Evolutionary conservation across 495 filamentous ascomycete genomes (phyloP).

Genomic region (Tetracladium setigerum): DNA sequence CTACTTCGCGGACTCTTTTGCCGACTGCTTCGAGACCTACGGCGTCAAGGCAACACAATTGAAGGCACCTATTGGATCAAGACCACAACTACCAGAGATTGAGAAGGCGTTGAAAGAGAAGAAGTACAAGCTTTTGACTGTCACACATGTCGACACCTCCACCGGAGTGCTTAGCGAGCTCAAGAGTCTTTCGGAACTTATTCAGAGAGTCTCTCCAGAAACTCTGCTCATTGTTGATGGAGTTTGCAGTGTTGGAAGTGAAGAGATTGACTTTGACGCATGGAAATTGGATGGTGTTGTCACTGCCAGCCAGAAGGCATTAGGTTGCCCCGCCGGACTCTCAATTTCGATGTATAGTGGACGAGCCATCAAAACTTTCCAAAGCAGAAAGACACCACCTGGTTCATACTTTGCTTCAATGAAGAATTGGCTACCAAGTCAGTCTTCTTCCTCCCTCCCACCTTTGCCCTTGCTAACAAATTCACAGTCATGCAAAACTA

Average conservation of each 20-base stretch:
- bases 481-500: slow-evolving; percentile 86
- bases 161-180: slow-evolving; percentile 92
- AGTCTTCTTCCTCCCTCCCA: slow-evolving; percentile 31
- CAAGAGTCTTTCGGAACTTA: slow-evolving; percentile 70
- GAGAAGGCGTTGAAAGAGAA: slow-evolving; percentile 82
- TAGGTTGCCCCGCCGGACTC: slow-evolving; percentile 88
- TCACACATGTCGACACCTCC: slow-evolving; percentile 96
- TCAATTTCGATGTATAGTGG: slow-evolving; percentile 89
- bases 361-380: slow-evolving; percentile 75
- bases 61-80: slow-evolving; percentile 79
- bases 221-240: slow-evolving; percentile 91
- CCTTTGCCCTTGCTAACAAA: slow-evolving; percentile 21
- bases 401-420: slow-evolving; percentile 88
- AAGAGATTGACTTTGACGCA: slow-evolving; percentile 91
- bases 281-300: slow-evolving; percentile 91
- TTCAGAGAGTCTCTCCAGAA: slow-evolving; percentile 78
- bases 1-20: slow-evolving; percentile 96
- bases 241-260: slow-evolving; percentile 92
- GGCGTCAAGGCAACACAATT: slow-evolving; percentile 83
- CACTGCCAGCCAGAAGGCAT: slow-evolving; percentile 92
- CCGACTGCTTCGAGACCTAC: slow-evolving; percentile 83
- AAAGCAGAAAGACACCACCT: slow-evolving; percentile 70
- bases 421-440: slow-evolving; percentile 88
- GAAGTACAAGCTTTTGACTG: slow-evolving; percentile 83
- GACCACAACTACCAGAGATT: slow-evolving; percentile 79